A percentile compares a stretch with the other conserved stretches of the same genome.
These are phyloP conservation scores for Hericium alpestre DNA, from an alignment of 768 basidiomycete genomes.

Conservation along the genomic window DNA sequence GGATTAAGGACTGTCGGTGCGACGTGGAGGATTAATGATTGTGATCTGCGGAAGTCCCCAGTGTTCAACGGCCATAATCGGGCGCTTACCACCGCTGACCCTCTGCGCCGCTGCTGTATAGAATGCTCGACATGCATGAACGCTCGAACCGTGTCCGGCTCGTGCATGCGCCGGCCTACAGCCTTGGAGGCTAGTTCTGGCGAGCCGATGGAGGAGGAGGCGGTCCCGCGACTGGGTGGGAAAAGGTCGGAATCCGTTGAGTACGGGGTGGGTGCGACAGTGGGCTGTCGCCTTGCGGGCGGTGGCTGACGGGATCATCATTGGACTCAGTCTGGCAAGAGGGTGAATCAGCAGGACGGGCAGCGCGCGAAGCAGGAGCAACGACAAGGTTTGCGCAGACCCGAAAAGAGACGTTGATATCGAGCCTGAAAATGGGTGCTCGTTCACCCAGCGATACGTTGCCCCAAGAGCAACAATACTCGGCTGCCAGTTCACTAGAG, in stretches of 20 bases:
- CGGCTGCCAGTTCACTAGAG: too few relatives aligned
- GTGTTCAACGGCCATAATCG: too few relatives aligned
- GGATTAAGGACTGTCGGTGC: too few relatives aligned
- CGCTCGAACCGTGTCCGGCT: too few relatives aligned
- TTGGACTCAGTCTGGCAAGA: background rate
- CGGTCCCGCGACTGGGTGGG: background rate
- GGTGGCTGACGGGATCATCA: background rate
- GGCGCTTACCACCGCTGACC: too few relatives aligned
- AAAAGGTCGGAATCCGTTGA: background rate
- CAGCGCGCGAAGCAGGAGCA: background rate
- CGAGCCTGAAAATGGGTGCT: background rate
- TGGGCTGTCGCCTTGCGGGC: conserved; percentile 1
- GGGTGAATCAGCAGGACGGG: background rate
- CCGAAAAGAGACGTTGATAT: background rate
- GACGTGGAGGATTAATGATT: too few relatives aligned
- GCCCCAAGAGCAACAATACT: conserved; percentile 2
- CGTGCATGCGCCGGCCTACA: conserved; percentile 21
- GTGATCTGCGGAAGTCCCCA: too few relatives aligned
- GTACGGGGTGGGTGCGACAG: background rate
- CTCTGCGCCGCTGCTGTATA: too few relatives aligned
- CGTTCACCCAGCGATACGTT: background rate
- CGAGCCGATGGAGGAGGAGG: conserved; percentile 21
- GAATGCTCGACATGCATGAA: too few relatives aligned
- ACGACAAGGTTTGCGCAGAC: too few relatives aligned
- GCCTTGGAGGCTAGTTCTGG: conserved; percentile 49